Evolutionary conservation across 2,329 filamentous ascomycete species (phyloP), one percentile per base, ranked within the genome.

Genomic region (Gnomoniopsis smithogilvyi): DNA sequence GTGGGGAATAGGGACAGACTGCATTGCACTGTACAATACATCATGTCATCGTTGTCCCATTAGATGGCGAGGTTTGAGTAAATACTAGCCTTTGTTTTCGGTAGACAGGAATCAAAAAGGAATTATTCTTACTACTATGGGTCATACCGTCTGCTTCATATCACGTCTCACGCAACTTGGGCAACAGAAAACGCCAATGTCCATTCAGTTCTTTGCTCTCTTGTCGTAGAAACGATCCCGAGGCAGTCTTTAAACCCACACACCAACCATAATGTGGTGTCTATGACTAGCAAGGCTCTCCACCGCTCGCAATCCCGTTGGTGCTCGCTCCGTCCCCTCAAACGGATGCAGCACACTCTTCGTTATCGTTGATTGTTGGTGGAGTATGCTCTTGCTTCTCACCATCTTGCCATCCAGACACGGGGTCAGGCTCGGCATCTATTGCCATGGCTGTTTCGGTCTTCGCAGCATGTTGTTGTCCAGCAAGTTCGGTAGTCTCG

Each of bases 11-110:
- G 46, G 55, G 55, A 56, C 54, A 51, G 50, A 36, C 46, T 56
- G 53, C 55, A 59, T 61, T 51, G 59, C 49, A 58, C 48, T 63
- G 61, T 63, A 63, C 61, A 63, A 59, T 63, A 63, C 61, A 61
- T 63, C 26, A 30, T 30, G 26, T 30, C 26, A 63, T 51, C 58
- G 58, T 57, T 57, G 52, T 51, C 52, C 48, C 61, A 54, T 63
- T 61, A 59, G 59, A 56, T 56, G 33, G 47, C 22, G 24, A 41
- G 41, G 54, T 7, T 49, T 43, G 30, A 48, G 41, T 43, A 19
- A 46, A 22, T 58, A 58, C 58, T 51, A 19, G 54, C 54, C 46
- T 54, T 58, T 38, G 51, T 61, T 54, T 58, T 45, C 30, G 51
- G 56, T 63, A 58, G 55, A 58, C 45, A 51, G 26, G 51, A 63